Evolutionary conservation across 2,329 filamentous ascomycete species (phyloP).

Genomic region (Neurospora sp.): DNA sequence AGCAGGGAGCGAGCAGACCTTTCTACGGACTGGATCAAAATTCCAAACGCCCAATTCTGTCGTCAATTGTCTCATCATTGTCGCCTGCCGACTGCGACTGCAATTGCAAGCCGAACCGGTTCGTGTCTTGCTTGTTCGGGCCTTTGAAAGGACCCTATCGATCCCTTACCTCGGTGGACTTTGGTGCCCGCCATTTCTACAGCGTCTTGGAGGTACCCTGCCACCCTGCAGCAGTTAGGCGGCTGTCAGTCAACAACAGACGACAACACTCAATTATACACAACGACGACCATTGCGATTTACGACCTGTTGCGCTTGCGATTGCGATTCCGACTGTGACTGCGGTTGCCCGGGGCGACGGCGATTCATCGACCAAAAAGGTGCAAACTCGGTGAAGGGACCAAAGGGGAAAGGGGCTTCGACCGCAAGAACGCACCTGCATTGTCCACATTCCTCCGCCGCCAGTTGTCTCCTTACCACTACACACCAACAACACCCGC

Average conservation of each 20-base stretch:
- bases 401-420: slow-evolving; percentile 6
- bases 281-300: background rate
- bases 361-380: background rate
- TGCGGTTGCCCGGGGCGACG: background rate
- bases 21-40: background rate
- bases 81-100: background rate
- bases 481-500: slow-evolving; percentile 4
- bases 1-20: background rate
- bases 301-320: background rate
- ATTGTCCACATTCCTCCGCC: slow-evolving; percentile 13
- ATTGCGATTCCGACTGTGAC: background rate
- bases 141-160: background rate
- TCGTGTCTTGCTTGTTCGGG: background rate
- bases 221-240: background rate
- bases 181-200: background rate
- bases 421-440: slow-evolving; percentile 15
- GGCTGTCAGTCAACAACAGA: background rate
- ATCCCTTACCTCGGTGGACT: background rate
- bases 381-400: background rate
- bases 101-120: background rate
- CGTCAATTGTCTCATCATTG: background rate
- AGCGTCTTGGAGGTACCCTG: background rate
- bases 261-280: background rate
- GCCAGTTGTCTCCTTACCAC: slow-evolving; percentile 4
- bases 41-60: background rate